These are phyloP conservation scores for Opeltia flavorubescens DNA, from an alignment of 495 filamentous ascomycete genomes.

Conservation along the genomic window DNA sequence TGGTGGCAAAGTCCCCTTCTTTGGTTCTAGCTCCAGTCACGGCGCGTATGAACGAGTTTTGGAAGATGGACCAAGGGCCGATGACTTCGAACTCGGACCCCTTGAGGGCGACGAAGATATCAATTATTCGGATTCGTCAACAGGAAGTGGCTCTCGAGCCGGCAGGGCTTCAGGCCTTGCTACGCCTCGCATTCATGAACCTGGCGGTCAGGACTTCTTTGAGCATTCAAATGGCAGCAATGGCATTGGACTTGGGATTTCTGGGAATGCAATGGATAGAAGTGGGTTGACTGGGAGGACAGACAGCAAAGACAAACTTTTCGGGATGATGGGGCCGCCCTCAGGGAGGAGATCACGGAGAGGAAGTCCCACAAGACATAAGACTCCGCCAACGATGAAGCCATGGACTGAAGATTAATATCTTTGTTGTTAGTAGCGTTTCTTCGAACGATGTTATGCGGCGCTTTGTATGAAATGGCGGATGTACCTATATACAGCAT, in stretches of 20 bases:
- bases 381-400: conserved; percentile 4
- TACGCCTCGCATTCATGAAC: conserved; percentile 25
- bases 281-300: conserved; percentile 10
- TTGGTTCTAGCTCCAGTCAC: conserved; percentile 26
- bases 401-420: conserved; percentile 7
- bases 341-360: conserved; percentile 6
- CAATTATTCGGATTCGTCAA: conserved; percentile 29
- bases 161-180: conserved; percentile 47
- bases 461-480: too few species aligned
- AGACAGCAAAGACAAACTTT: conserved; percentile 10
- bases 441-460: too few species aligned
- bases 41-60: conserved; percentile 69
- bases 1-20: conserved; percentile 40
- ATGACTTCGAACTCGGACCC: conserved; percentile 50
- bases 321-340: conserved; percentile 2
- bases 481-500: neutral
- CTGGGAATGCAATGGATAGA: conserved; percentile 12
- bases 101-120: conserved; percentile 41
- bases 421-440: neutral
- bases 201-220: conserved; percentile 5
- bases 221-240: conserved; percentile 25
- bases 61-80: conserved; percentile 50
- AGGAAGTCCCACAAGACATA: conserved; percentile 11
- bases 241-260: conserved; percentile 12
- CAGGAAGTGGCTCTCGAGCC: conserved; percentile 29